Conservation (phyloP, 2,329 filamentous ascomycete species). For the Phyllosticta ampelicida region DNA sequence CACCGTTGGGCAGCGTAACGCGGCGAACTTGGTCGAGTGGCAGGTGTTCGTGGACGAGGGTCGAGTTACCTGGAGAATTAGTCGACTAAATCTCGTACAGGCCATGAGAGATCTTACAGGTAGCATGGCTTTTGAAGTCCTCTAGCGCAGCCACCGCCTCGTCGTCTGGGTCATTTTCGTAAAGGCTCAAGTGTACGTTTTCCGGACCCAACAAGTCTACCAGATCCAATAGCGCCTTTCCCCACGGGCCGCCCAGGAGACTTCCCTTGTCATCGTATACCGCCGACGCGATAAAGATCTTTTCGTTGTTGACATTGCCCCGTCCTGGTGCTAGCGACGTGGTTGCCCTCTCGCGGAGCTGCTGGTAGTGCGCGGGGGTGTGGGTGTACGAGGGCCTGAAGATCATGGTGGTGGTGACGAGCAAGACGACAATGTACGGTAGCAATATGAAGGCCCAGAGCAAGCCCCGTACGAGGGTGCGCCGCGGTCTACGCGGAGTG, state of each 20-base stretch:
- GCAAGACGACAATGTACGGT: constrained; percentile 22
- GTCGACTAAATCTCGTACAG: not conserved
- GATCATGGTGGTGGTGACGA: constrained; percentile 35
- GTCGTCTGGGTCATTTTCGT: constrained; percentile 58
- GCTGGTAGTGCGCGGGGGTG: constrained; percentile 42
- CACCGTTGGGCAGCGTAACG: constrained; percentile 51
- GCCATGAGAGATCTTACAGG: constrained; percentile 24
- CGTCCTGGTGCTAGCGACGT: constrained; percentile 23
- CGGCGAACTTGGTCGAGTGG: constrained; percentile 47
- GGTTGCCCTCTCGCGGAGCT: constrained; percentile 27
- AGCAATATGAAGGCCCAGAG: constrained; percentile 23
- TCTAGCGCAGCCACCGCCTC: constrained; percentile 45
- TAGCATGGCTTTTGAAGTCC: constrained; percentile 40
- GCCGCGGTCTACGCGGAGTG: constrained; percentile 4
- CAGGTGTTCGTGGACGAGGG: constrained; percentile 51
- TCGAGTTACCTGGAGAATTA: constrained; percentile 27
- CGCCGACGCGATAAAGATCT: constrained; percentile 63
- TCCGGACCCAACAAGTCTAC: constrained; percentile 55
- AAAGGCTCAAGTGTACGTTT: constrained; percentile 62
- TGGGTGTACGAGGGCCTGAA: constrained; percentile 48
- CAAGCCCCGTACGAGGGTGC: constrained; percentile 10
- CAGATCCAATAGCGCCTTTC: constrained; percentile 47
- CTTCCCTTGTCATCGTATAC: constrained; percentile 54
- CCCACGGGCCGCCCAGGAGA: constrained; percentile 55
- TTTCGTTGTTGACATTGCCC: constrained; percentile 48